Base-by-base conservation (phyloP, 2,329 filamentous ascomycete genomes). In the Triangularia setosa region DNA sequence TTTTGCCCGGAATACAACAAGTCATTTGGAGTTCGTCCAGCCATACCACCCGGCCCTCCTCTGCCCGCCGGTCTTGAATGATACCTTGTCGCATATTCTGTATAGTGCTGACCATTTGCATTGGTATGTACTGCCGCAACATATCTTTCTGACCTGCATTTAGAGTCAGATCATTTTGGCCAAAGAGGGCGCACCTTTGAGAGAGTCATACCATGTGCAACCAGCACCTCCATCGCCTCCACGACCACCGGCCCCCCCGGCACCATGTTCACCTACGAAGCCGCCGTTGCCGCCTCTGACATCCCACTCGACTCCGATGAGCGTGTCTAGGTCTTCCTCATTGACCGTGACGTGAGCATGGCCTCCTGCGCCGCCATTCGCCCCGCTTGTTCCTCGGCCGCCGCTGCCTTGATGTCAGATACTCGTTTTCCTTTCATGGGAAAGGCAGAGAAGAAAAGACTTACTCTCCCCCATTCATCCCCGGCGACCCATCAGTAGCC, bases 371-470 rank as follows among this genome's bases (percentile, higher is more conserved):
- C 64, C 64, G n/a, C 64, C 64, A 14, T 53, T 52, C 7, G 64
- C 64, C 11, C 64, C 64, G 40, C 55, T 64, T 24, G 64, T 64
- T 6, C 64, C 64, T 44, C 61, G 54, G n/a, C 64, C 64, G 23
- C 64, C 64, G 21, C 64, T 65, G 30, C 30, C 55, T 28, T 24
- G 2, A 27, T 30, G 30, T 62, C 52, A 64, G 58, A 33, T 23
- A 16, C 9, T 3, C n/a, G 7, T 25, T 35, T 21, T 16, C 14
- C 14, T 33, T 40, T 23, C 8, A 12, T 40, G 35, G 21, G 18
- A 25, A 21, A 16, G n/a, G 18, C n/a, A 28, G n/a, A 27, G n/a
- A 27, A 8, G 30, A 4, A 28, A 28, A 4, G 21, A 65, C 64
- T 63, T 52, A 65, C 64, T 66, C 48, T 33, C 64, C 64, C 3